Percentiles rank a stretch among this genome's conserved stretches.
These are phyloP conservation scores for Phytophthora idaei DNA, from an alignment of 352 stramenopile species.

Conservation along the genomic window DNA sequence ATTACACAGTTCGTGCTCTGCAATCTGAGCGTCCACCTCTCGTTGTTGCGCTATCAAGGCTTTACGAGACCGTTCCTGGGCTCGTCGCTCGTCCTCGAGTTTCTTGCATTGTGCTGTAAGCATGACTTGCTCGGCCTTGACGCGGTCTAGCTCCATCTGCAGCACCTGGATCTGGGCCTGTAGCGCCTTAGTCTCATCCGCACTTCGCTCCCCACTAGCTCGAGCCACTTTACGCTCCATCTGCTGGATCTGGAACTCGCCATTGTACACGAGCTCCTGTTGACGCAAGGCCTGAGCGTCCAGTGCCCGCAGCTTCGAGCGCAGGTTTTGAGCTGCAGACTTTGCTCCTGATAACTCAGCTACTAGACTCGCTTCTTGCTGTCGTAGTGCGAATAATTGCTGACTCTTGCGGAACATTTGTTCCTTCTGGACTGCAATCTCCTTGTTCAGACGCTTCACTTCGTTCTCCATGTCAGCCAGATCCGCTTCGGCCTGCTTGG, in stretches of 20 bases:
- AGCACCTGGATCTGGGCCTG: constrained; percentile 91
- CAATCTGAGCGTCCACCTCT: constrained; percentile 82
- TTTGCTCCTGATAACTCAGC: constrained; percentile 93
- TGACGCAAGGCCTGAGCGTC: constrained; percentile 91
- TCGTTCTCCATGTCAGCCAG: constrained; percentile 70
- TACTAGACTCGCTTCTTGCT: constrained; percentile 90
- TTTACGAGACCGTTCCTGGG: constrained; percentile 78
- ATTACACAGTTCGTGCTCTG: constrained; percentile 92
- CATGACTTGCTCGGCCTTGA: constrained; percentile 90
- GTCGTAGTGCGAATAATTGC: constrained; percentile 84
- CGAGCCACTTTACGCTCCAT: constrained; percentile 95
- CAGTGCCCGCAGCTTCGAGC: constrained; percentile 91
- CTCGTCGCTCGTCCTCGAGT: constrained; percentile 90
- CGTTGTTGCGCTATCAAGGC: constrained; percentile 77
- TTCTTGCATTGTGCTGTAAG: constrained; percentile 92
- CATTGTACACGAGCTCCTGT: constrained; percentile 96
- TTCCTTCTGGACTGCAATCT: constrained; percentile 90
- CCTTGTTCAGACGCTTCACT: constrained; percentile 72
- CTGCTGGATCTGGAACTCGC: constrained; percentile 97
- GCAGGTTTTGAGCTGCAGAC: constrained; percentile 86
- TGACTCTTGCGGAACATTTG: constrained; percentile 93
- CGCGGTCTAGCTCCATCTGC: constrained; percentile 88
- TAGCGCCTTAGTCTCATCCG: constrained; percentile 94
- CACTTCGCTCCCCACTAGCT: constrained; percentile 92
- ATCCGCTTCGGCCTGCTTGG: constrained; percentile 86